phyloP scores from a whole-genome alignment of 371 early-diverging fungal genomes.

The Mucor ambiguus region DNA sequence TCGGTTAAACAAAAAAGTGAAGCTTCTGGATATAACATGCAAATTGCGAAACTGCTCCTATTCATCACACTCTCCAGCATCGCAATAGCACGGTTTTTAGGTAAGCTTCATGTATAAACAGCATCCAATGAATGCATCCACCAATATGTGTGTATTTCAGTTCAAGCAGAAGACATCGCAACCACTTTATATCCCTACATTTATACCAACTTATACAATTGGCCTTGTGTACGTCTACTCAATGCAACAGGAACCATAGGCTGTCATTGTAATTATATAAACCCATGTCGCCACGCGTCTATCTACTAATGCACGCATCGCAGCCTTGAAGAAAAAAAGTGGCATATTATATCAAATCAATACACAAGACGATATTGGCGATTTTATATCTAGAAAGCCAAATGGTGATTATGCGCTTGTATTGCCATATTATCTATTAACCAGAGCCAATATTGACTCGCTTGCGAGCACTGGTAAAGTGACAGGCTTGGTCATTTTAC shows the following conservation, averaged over 20 bases:
- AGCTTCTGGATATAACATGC: conserved; percentile 12
- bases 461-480: conserved; percentile 23
- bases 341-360: conserved; percentile 66
- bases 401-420: conserved; percentile 58
- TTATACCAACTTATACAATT: conserved; percentile 55
- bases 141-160: not conserved
- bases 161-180: conserved; percentile 43
- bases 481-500: conserved; percentile 32
- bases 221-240: conserved; percentile 65
- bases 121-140: not conserved
- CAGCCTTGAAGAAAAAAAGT: conserved; percentile 33
- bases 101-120: not conserved
- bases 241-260: conserved; percentile 62
- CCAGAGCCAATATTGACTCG: conserved; percentile 32
- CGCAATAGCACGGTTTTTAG: conserved; percentile 2
- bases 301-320: not conserved
- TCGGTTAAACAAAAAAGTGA: not conserved
- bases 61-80: conserved; percentile 14
- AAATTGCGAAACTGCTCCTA: conserved; percentile 10
- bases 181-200: conserved; percentile 50
- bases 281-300: not conserved
- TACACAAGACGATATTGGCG: conserved; percentile 52
- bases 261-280: conserved; percentile 51
- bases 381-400: conserved; percentile 36
- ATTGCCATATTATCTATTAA: conserved; percentile 63